Conservation (phyloP, 2,329 filamentous ascomycete genomes). For the Metarhizium brunneum region DNA sequence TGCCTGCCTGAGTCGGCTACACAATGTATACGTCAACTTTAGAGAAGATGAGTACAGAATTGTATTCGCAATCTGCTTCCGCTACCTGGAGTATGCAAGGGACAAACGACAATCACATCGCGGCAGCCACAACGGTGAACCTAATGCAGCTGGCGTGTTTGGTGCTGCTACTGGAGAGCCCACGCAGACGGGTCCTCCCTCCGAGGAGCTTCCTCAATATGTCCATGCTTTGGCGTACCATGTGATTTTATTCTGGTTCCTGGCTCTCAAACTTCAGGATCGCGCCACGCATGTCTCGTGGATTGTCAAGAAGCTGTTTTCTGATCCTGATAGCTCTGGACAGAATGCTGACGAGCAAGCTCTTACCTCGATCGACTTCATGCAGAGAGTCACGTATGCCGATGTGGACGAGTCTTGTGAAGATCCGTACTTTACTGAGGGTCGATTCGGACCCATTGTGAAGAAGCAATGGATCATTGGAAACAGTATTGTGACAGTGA, state of each 20-base stretch:
- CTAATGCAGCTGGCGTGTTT: slow-evolving; percentile 18
- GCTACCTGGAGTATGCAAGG: slow-evolving; percentile 82
- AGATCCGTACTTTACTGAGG: slow-evolving; percentile 55
- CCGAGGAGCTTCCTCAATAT: slow-evolving; percentile 82
- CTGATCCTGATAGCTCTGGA: slow-evolving; percentile 58
- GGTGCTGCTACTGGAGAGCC: slow-evolving; percentile 13
- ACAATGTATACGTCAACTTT: slow-evolving; percentile 79
- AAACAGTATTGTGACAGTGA: slow-evolving; percentile 64
- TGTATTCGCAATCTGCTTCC: slow-evolving; percentile 90
- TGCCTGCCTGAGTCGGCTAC: slow-evolving; percentile 76
- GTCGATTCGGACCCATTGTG: slow-evolving; percentile 55
- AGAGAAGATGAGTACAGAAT: slow-evolving; percentile 86
- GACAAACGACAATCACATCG: slow-evolving; percentile 48
- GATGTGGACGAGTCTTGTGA: slow-evolving; percentile 70
- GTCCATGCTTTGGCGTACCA: slow-evolving; percentile 91
- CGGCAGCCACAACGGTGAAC: slow-evolving; percentile 35
- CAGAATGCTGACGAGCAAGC: slow-evolving; percentile 84
- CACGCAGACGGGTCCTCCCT: slow-evolving; percentile 25
- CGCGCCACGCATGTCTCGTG: slow-evolving; percentile 76
- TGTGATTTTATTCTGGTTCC: slow-evolving; percentile 94
- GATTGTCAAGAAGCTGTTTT: slow-evolving; percentile 83
- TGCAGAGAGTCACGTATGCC: slow-evolving; percentile 80
- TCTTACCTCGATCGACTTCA: slow-evolving; percentile 87
- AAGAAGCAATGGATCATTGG: slow-evolving; percentile 65
- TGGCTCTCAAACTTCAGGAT: slow-evolving; percentile 77